Evolutionary conservation across 495 filamentous ascomycete species (phyloP).

Genomic region (Penicillium alfredii): DNA sequence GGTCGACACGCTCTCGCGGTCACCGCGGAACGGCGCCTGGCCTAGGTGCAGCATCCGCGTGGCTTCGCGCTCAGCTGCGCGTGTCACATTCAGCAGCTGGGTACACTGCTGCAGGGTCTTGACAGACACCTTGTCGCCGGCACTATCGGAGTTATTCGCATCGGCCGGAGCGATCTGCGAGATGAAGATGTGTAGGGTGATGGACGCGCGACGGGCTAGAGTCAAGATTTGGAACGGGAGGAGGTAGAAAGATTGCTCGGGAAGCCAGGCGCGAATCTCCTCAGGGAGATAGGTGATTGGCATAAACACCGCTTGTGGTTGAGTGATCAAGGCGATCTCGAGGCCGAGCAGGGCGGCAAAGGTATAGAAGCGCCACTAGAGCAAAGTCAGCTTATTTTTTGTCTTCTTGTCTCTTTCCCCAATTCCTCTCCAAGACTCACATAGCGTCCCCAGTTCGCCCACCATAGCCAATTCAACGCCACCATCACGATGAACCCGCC

Average conservation of each 20-base stretch:
- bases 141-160: neutral
- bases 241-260: slow-evolving; percentile 50
- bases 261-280: slow-evolving; percentile 51
- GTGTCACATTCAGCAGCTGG: slow-evolving; percentile 42
- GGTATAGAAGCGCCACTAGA: slow-evolving; percentile 78
- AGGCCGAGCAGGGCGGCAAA: slow-evolving; percentile 62
- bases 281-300: slow-evolving; percentile 28
- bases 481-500: slow-evolving; percentile 56
- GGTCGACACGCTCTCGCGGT: slow-evolving; percentile 52
- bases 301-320: slow-evolving; percentile 44
- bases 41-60: slow-evolving; percentile 66
- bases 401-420: too few species aligned
- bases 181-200: slow-evolving; percentile 86
- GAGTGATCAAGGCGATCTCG: slow-evolving; percentile 67
- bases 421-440: too few species aligned
- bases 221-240: slow-evolving; percentile 83
- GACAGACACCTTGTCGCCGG: slow-evolving; percentile 22
- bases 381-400: neutral
- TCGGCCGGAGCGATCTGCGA: slow-evolving; percentile 60
- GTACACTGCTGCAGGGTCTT: slow-evolving; percentile 37
- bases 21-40: slow-evolving; percentile 73
- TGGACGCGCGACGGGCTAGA: slow-evolving; percentile 66
- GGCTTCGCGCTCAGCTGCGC: slow-evolving; percentile 59
- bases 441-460: slow-evolving; percentile 74
- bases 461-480: slow-evolving; percentile 67